Evolutionary conservation across 129 eudicot genomes (phyloP), one percentile per base, ranked within the genome.

Genomic region (Scalesia atractyloides): DNA sequence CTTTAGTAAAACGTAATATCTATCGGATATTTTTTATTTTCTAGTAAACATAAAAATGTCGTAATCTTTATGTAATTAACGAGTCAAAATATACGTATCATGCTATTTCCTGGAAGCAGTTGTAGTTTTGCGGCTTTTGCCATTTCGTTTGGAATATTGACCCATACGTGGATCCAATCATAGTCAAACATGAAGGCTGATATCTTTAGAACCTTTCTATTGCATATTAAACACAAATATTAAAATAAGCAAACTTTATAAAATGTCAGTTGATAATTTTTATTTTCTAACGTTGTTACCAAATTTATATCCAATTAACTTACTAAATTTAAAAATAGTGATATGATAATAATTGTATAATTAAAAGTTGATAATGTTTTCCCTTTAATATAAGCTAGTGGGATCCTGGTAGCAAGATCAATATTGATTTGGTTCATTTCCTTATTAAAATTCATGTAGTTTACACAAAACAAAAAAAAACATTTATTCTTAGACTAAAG

Each of bases 181-280:
- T 58, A 60, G 80, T 76, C 81, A 77, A 77, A 69, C 10, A 8
- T 22, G 81, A 61, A 49, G 64, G 81, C 81, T 50, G 14, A 20
- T 63, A 77, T 44, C 22, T 20, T 46, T 46, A 52, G 44, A 62
- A 30, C 24, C 13, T 46, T 48, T 13, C 7, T 4, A 9, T 44
- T 20, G 24, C 67, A 69, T 16, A 33, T 9, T 33, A 15, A 33
- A n/a, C 17, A n/a, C 14, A 8, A 8, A 50, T 46, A 60, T 26
- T 58, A 43, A n/a, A 19, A 18, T 11, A 8, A 26, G 13, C n/a
- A n/a, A n/a, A n/a, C n/a, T n/a, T 4, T 24, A 24, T 24, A 24
- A 24, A 24, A 2, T 2, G 3, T 26, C 33, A 26, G 33, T 26
- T 26, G 33, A 26, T 26, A 26, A 39, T 39, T 39, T 39, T 39